Conservation (phyloP, 2,329 filamentous ascomycete genomes). For the Volutella citrinella region DNA sequence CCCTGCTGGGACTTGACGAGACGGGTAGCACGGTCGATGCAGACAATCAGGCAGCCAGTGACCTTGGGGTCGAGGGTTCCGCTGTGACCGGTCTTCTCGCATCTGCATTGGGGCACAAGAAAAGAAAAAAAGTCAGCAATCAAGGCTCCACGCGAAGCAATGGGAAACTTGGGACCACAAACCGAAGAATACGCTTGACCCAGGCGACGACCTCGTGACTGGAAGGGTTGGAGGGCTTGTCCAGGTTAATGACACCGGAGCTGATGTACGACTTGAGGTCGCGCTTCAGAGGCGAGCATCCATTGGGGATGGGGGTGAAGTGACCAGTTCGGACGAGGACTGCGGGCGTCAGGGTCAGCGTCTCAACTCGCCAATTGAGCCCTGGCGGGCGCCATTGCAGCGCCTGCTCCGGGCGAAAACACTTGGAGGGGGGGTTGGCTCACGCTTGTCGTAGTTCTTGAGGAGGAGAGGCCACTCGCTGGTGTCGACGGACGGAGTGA, state of each 20-base stretch:
- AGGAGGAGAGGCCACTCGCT: constrained; percentile 90
- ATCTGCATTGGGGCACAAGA: constrained; percentile 22
- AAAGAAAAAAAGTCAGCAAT: constrained; percentile 9
- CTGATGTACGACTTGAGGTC: constrained; percentile 97
- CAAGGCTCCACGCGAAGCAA: constrained; percentile 12
- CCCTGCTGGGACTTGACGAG: constrained; percentile 99
- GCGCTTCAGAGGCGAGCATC: constrained; percentile 86
- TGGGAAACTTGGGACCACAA: constrained; percentile 28
- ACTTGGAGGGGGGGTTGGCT: constrained; percentile 32
- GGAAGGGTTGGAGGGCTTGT: constrained; percentile 85
- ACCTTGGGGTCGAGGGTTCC: constrained; percentile 98
- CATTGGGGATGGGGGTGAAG: constrained; percentile 94
- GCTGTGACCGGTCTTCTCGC: constrained; percentile 95
- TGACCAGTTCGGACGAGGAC: constrained; percentile 92
- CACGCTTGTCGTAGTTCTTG: constrained; percentile 93
- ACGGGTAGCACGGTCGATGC: constrained; percentile 93
- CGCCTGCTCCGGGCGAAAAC: too few relatives aligned
- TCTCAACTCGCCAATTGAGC: constrained; percentile 9
- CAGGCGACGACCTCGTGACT: constrained; percentile 98
- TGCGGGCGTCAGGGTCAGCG: constrained; percentile 37
- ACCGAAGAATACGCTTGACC: constrained; percentile 97
- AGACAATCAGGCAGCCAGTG: constrained; percentile 91
- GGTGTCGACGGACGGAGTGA: constrained; percentile 75
- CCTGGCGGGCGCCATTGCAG: too few relatives aligned
- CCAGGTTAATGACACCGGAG: constrained; percentile 95